Evolutionary conservation across 345 rosid genomes (phyloP).

Genomic region (Carallia brachiata): DNA sequence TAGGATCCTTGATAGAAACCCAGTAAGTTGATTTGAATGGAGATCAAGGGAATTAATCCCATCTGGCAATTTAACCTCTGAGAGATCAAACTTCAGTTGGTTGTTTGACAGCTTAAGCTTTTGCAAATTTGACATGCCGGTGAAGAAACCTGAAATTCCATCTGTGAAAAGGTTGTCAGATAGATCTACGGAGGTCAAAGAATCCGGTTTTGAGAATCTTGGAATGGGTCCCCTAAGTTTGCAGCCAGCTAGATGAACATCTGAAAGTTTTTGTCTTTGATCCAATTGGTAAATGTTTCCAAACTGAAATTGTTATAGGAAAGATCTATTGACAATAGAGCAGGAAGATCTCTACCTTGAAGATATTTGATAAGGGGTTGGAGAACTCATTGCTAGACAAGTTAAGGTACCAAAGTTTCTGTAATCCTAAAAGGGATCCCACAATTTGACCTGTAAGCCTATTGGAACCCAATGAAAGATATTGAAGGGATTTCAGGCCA

Average conservation of each 20-base stretch:
- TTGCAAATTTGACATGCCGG: constrained; percentile 57
- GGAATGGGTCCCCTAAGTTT: constrained; percentile 69
- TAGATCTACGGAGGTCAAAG: constrained; percentile 63
- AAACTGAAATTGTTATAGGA: constrained; percentile 73
- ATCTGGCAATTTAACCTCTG: constrained; percentile 54
- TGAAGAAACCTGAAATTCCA: constrained; percentile 54
- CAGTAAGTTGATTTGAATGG: constrained; percentile 59
- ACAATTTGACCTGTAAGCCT: constrained; percentile 69
- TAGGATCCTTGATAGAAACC: constrained; percentile 61
- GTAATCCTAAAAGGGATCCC: constrained; percentile 54
- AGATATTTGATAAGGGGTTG: constrained; percentile 60
- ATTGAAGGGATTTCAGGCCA: constrained; percentile 64
- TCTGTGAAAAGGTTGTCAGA: constrained; percentile 64
- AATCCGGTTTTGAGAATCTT: constrained; percentile 53
- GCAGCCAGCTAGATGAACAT: constrained; percentile 79
- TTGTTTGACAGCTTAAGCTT: constrained; percentile 70
- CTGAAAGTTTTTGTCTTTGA: constrained; percentile 52
- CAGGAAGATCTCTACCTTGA: constrained; percentile 52
- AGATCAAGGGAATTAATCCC: constrained; percentile 57
- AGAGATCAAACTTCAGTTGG: constrained; percentile 62
- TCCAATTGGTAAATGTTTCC: constrained; percentile 76
- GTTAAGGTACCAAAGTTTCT: constrained; percentile 82
- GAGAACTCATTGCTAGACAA: constrained; percentile 74
- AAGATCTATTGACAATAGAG: constrained; percentile 69
- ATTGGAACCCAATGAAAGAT: constrained; percentile 60